phyloP scores from a whole-genome alignment of 2,329 filamentous ascomycete genomes.

The Aspergillus uvarum region DNA sequence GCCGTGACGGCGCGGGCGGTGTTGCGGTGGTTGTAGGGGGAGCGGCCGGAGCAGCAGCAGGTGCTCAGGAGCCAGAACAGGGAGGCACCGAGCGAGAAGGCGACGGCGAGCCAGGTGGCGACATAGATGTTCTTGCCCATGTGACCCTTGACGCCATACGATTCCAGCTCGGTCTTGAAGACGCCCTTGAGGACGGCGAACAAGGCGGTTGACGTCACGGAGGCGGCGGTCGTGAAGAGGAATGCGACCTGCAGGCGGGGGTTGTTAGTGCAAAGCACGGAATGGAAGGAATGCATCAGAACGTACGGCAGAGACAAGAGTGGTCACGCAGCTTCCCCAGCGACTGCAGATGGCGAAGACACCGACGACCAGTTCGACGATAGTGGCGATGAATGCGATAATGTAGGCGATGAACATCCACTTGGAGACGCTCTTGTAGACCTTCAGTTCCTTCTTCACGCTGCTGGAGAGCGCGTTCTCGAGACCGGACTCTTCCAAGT shows the following conservation, averaged over 20 bases:
- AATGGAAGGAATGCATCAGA: constrained; percentile 21
- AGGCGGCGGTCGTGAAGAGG: constrained; percentile 63
- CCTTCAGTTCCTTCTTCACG: constrained; percentile 65
- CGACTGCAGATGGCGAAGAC: constrained; percentile 81
- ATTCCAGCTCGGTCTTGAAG: constrained; percentile 64
- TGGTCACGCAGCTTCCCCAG: constrained; percentile 78
- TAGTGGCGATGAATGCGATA: constrained; percentile 68
- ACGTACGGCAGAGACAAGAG: constrained; percentile 68
- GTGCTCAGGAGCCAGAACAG: constrained; percentile 90
- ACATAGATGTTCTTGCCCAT: constrained; percentile 71
- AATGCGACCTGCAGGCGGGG: constrained; percentile 45
- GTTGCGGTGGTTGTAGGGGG: constrained; percentile 47
- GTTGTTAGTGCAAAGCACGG: constrained; percentile 38
- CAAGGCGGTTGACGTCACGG: constrained; percentile 72
- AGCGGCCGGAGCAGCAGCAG: constrained; percentile 83
- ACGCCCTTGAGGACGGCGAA: constrained; percentile 68
- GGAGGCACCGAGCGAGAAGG: constrained; percentile 70
- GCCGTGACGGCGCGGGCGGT: constrained; percentile 47
- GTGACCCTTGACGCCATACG: constrained; percentile 67
- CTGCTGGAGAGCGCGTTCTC: constrained; percentile 67
- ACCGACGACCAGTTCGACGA: constrained; percentile 71
- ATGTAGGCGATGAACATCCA: constrained; percentile 84
- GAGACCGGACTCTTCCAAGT: constrained; percentile 55
- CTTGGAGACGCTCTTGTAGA: constrained; percentile 71
- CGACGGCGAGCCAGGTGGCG: constrained; percentile 75